A percentile compares a stretch with the other conserved stretches of the same genome.
Evolutionary conservation across 495 filamentous ascomycete genomes (phyloP).

Genomic region (Neurospora sublineolata): DNA sequence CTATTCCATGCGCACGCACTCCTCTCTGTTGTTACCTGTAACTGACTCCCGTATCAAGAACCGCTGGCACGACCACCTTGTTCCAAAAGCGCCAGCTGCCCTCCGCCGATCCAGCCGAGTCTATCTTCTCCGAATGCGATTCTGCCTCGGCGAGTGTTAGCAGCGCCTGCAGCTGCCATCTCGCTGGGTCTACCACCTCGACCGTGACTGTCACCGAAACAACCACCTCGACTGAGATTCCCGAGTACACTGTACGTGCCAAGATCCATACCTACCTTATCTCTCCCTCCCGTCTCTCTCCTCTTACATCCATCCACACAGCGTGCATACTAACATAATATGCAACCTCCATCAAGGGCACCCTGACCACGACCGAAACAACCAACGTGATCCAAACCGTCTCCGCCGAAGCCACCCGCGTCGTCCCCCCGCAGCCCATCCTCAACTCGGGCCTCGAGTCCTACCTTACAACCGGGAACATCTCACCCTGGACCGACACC

Average conservation of each 20-base stretch:
- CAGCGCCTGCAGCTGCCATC: conserved; percentile 16
- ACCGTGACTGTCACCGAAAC: conserved; percentile 8
- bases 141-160: conserved; percentile 6
- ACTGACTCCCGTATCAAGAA: not conserved
- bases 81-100: conserved; percentile 5
- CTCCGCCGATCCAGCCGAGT: not conserved
- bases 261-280: not conserved
- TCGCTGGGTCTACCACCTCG: conserved; percentile 6
- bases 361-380: conserved; percentile 2
- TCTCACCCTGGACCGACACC: conserved; percentile 9
- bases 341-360: not conserved
- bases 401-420: conserved; percentile 1
- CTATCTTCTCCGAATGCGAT: conserved; percentile 7
- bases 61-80: conserved; percentile 1
- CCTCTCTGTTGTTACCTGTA: not conserved
- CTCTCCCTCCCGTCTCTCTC: not conserved
- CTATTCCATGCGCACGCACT: not conserved
- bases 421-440: conserved; percentile 6
- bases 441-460: conserved; percentile 7
- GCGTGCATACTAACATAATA: not conserved
- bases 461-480: conserved; percentile 7
- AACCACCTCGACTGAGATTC: conserved; percentile 4
- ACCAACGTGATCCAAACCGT: conserved; percentile 3
- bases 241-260: conserved; percentile 1
- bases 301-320: not conserved